Evolutionary conservation across 768 basidiomycete genomes (phyloP).

Genomic region (Crucibulum laeve): DNA sequence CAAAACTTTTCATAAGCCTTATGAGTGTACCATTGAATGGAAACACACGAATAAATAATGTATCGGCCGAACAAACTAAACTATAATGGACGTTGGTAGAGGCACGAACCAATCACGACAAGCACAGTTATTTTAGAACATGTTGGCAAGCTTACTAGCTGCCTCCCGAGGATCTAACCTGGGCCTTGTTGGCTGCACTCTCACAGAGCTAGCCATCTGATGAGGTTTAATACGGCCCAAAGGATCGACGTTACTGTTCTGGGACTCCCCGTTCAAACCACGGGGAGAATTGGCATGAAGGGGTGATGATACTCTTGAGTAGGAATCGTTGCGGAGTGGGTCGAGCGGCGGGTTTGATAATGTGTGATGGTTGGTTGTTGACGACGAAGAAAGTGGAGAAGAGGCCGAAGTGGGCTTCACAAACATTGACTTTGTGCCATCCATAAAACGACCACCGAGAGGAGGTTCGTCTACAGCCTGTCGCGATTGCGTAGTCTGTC

Average conservation of each 20-base stretch:
- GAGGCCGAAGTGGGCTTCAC: conserved; percentile 49
- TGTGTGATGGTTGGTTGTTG: conserved; percentile 26
- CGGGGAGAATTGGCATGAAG: conserved; percentile 18
- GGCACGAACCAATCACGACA: no score
- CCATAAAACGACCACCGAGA: conserved; percentile 61
- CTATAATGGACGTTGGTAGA: neutral
- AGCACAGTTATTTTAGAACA: no score
- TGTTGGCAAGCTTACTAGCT: conserved; percentile 86
- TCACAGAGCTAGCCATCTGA: conserved; percentile 70
- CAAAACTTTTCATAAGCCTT: conserved; percentile 13
- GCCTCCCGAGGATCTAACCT: conserved; percentile 82
- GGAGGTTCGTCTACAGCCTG: conserved; percentile 39
- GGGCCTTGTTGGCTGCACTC: conserved; percentile 65
- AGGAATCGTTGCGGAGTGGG: conserved; percentile 31
- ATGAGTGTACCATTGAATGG: neutral
- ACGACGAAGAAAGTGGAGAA: conserved; percentile 27
- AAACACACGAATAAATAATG: conserved; percentile 1
- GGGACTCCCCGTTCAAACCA: conserved; percentile 15
- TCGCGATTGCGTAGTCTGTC: conserved; percentile 19
- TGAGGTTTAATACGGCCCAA: conserved; percentile 57
- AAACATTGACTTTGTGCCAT: conserved; percentile 82
- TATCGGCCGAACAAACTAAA: no score
- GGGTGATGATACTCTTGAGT: conserved; percentile 25
- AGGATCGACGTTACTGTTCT: conserved; percentile 44
- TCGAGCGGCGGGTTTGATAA: conserved; percentile 21